Conservation (phyloP, 106 monocot genomes). For the Amphibolis antarctica region DNA sequence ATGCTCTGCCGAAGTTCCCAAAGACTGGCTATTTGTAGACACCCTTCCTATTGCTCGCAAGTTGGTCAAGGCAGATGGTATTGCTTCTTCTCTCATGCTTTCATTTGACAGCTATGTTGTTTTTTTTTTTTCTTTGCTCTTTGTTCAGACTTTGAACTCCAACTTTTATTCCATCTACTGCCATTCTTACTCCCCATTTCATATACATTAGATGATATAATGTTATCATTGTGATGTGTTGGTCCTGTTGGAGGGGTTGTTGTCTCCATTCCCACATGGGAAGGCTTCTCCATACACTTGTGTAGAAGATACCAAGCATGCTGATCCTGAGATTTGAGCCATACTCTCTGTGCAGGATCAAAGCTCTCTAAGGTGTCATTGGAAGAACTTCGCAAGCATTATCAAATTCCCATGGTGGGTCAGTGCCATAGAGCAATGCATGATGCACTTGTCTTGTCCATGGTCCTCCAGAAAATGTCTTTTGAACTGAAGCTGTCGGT, state of each 20-base stretch:
- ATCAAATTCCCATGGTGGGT: constrained; percentile 34
- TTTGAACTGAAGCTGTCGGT: constrained; percentile 51
- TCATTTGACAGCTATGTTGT: not conserved
- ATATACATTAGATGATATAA: too few relatives aligned
- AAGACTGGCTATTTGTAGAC: constrained; percentile 74
- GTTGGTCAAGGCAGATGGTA: constrained; percentile 69
- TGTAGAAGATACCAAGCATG: too few relatives aligned
- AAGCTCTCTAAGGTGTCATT: constrained; percentile 31
- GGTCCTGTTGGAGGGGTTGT: too few relatives aligned
- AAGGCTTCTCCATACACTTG: too few relatives aligned
- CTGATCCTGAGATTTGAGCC: too few relatives aligned
- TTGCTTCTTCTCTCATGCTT: not conserved
- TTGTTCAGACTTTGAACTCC: too few relatives aligned
- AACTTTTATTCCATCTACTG: too few relatives aligned
- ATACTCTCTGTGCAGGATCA: constrained; percentile 35
- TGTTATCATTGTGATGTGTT: too few relatives aligned
- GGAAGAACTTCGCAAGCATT: constrained; percentile 39
- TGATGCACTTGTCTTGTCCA: constrained; percentile 49
- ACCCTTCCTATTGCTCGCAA: constrained; percentile 62
- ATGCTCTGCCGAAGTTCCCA: constrained; percentile 51
- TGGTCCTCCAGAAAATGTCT: constrained; percentile 55
- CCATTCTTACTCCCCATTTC: too few relatives aligned
- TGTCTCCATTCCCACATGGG: too few relatives aligned
- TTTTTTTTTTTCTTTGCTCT: not conserved
- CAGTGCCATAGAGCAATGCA: constrained; percentile 80